phyloP scores from a whole-genome alignment of 2,329 filamentous ascomycete genomes.

The Fusarium sp. region DNA sequence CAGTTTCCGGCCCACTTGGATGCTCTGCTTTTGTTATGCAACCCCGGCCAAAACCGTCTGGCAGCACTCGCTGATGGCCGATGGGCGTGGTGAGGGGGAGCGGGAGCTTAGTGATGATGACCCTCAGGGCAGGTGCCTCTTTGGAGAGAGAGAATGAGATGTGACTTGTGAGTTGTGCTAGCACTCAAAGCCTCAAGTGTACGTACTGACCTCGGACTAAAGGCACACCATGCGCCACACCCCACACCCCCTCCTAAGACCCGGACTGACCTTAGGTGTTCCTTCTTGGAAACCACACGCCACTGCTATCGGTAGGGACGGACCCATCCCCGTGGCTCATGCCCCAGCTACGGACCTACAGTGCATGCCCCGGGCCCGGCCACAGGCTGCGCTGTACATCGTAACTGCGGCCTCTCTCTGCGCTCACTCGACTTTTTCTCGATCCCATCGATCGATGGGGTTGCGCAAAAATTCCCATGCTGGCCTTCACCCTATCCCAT shows the following conservation, averaged over 20 bases:
- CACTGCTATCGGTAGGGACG: conserved; percentile 23
- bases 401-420: conserved; percentile 21
- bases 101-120: conserved; percentile 35
- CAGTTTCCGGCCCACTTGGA: background rate
- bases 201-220: background rate
- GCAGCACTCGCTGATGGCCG: conserved; percentile 25
- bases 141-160: conserved; percentile 14
- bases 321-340: conserved; percentile 35
- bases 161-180: background rate
- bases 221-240: conserved; percentile 7
- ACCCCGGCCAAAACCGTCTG: conserved; percentile 28
- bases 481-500: conserved; percentile 45
- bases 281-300: conserved; percentile 12
- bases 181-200: background rate
- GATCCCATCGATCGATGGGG: conserved; percentile 53
- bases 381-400: conserved; percentile 18
- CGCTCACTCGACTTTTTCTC: conserved; percentile 41
- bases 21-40: conserved; percentile 9
- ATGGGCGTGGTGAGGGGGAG: conserved; percentile 29
- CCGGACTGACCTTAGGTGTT: background rate
- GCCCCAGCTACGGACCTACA: background rate
- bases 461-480: conserved; percentile 48
- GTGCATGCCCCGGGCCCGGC: background rate
- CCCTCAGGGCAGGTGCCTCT: conserved; percentile 36
- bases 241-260: background rate